These are phyloP conservation scores for Trichoderma sp. DNA, from an alignment of 2,329 filamentous ascomycete genomes.

Conservation along the genomic window DNA sequence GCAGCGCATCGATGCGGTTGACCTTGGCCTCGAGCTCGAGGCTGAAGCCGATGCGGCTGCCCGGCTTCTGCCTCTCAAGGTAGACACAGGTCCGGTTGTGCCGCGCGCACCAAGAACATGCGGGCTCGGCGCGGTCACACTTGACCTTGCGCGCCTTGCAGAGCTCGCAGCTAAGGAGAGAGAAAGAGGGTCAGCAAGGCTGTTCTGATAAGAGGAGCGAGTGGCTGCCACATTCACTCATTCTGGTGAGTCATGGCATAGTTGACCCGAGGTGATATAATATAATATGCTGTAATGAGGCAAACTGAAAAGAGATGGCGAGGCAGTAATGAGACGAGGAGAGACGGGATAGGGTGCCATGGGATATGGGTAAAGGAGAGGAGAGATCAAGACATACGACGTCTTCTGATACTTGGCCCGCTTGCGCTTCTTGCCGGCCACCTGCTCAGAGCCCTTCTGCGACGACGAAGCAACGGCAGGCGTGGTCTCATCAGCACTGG, in stretches of 20 bases:
- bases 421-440: constrained; percentile 44
- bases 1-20: constrained; percentile 54
- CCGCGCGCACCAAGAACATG: constrained; percentile 71
- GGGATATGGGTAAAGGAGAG: background rate
- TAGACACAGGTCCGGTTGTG: constrained; percentile 70
- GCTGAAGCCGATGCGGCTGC: constrained; percentile 63
- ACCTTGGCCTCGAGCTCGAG: constrained; percentile 61
- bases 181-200: constrained; percentile 1
- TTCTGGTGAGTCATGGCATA: background rate
- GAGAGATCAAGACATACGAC: constrained; percentile 40
- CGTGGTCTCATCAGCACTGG: constrained; percentile 42
- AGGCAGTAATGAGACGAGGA: background rate
- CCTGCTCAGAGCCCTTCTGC: constrained; percentile 35
- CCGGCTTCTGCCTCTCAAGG: constrained; percentile 70
- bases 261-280: background rate
- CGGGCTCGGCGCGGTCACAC: constrained; percentile 57
- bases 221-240: constrained; percentile 7
- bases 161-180: constrained; percentile 45
- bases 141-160: constrained; percentile 52
- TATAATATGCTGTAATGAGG: too few relatives aligned
- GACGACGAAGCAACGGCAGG: constrained; percentile 24
- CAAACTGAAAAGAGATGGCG: too few relatives aligned
- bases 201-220: background rate
- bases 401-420: constrained; percentile 48
- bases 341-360: background rate